Base-by-base conservation (phyloP, 305 asterid genomes). In the Andrographis paniculata region DNA sequence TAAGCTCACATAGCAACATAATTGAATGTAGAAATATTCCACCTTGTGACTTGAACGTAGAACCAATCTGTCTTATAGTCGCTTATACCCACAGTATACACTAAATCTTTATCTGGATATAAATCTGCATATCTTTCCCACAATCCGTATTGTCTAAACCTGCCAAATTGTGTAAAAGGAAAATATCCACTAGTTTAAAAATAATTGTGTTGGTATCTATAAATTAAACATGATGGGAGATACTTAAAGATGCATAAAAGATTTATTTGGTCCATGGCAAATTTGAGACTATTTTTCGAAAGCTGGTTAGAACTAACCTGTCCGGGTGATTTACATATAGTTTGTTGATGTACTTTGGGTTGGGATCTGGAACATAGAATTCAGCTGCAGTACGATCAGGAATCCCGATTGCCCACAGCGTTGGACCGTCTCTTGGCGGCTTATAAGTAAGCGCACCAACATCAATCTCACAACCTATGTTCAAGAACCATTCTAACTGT, bases 41-140 rank as follows among this genome's bases (percentile, higher is more conserved):
- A 82, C 95, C 95, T 85, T 44, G 79, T 73, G 45, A 86, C 94
- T 47, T 86, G 95, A 45, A 78, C 88, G 19, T 61, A 86, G 68
- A 86, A 77, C 94, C 92, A 82, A 40, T 86, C 94, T 57, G 52
- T 71, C 9, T 20, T 54, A 48, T 77, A 74, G 58, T 86, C 81
- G 46, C 75, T 82, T 12, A 50, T 74, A 31, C 88, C 83, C 28
- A 86, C 72, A 2, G 72, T 73, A 58, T 64, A 86, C 2, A 71
- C 74, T 45, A 82, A 52, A 69, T 86, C 94, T 12, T 70, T 68
- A 31, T 64, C 67, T 4, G 88, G 94, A 63, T 77, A 79, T 48
- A 82, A 51, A 0, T 82, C 82, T n/a, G 71, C 37, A 55, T 86
- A 86, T 48, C 86, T 72, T 53, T 77, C 91, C 95, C 94, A 86